These are phyloP conservation scores for Daldinia eschscholtzii DNA, from an alignment of 2,329 filamentous ascomycete species.

Conservation along the genomic window DNA sequence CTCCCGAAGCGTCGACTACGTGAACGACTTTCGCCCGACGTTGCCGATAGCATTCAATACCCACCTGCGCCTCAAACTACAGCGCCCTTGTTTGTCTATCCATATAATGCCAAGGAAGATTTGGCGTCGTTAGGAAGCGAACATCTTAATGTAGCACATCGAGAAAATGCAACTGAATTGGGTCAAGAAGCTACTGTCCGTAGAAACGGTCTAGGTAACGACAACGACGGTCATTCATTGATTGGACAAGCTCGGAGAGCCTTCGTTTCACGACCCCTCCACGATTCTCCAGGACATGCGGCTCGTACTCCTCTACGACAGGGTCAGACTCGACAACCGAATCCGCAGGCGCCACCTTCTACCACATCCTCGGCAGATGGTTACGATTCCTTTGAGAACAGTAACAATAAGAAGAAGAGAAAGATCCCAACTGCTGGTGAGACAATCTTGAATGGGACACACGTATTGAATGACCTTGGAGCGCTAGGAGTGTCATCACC, in stretches of 20 bases:
- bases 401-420: constrained; percentile 98
- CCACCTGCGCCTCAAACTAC: constrained; percentile 79
- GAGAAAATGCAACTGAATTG: constrained; percentile 51
- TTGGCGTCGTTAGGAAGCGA: constrained; percentile 53
- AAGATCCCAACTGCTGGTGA: constrained; percentile 94
- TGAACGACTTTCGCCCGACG: constrained; percentile 86
- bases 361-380: constrained; percentile 82
- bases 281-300: constrained; percentile 60
- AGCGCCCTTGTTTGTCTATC: constrained; percentile 82
- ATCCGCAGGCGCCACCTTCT: constrained; percentile 72
- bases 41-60: constrained; percentile 84
- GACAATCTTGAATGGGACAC: constrained; percentile 62
- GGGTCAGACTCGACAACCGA: constrained; percentile 60
- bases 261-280: constrained; percentile 60
- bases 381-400: constrained; percentile 98
- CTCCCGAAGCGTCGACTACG: constrained; percentile 90
- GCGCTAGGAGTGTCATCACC: constrained; percentile 52
- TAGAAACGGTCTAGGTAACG: constrained; percentile 45
- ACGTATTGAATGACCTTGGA: constrained; percentile 55
- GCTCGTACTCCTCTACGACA: constrained; percentile 59
- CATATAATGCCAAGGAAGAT: constrained; percentile 69
- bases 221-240: constrained; percentile 46
- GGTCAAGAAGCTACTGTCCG: constrained; percentile 55
- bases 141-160: constrained; percentile 43
- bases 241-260: constrained; percentile 46